phyloP scores from a whole-genome alignment of 192 early-diverging fungal genomes.

The Allomyces macrogynus region DNA sequence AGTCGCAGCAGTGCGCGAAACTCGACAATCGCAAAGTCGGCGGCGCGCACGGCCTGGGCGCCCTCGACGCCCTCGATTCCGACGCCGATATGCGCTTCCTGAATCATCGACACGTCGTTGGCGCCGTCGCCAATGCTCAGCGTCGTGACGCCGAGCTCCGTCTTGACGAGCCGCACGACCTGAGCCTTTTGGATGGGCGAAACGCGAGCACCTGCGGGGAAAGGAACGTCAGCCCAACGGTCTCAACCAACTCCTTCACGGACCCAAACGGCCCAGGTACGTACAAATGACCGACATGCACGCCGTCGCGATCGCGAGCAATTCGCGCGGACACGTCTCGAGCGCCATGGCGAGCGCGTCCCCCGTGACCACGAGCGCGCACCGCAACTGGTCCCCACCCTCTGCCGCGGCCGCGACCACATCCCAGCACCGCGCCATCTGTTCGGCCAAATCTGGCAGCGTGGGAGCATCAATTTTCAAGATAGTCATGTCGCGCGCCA shows the following conservation, averaged over 20 bases:
- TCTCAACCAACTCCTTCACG: no score
- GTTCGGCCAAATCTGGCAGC: no score
- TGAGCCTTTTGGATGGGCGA: conserved; percentile 56
- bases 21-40: conserved; percentile 35
- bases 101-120: conserved; percentile 25
- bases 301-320: conserved; percentile 13
- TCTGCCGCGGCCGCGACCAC: no score
- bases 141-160: conserved; percentile 39
- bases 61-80: conserved; percentile 41
- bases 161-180: conserved; percentile 48
- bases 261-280: no score
- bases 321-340: conserved; percentile 7
- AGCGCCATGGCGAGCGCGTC: conserved; percentile 5
- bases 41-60: conserved; percentile 32
- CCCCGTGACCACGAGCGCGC: conserved; percentile 5
- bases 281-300: conserved; percentile 32
- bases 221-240: no score
- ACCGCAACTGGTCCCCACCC: neutral
- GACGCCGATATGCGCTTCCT: conserved; percentile 35
- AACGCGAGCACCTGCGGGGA: conserved; percentile 19
- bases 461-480: no score
- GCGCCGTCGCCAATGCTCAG: conserved; percentile 42
- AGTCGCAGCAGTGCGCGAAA: conserved; percentile 27
- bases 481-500: neutral
- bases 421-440: no score